These are phyloP conservation scores for Aspergillus phoenicis DNA, from an alignment of 2,329 filamentous ascomycete species.

Conservation along the genomic window DNA sequence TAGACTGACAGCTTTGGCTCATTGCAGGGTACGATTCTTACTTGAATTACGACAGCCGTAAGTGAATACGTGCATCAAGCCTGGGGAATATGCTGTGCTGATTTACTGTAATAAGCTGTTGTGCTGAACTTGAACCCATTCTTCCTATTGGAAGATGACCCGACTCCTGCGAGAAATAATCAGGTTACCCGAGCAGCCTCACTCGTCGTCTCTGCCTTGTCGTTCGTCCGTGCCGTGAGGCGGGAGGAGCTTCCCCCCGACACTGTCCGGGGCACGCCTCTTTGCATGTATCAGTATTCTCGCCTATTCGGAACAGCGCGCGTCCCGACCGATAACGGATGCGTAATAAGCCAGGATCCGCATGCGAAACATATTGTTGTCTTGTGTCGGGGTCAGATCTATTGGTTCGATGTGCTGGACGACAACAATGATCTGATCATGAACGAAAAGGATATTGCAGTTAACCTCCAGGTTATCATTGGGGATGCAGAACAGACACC, in stretches of 20 bases:
- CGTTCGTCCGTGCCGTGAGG: conserved; percentile 89
- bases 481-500: conserved; percentile 88
- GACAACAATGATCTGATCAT: conserved; percentile 95
- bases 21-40: conserved; percentile 93
- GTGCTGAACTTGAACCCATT: conserved; percentile 98
- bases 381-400: conserved; percentile 92
- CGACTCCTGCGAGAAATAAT: conserved; percentile 92
- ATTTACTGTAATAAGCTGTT: conserved; percentile 57
- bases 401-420: conserved; percentile 98
- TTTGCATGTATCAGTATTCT: conserved; percentile 99
- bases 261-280: conserved; percentile 75
- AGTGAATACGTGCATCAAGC: conserved; percentile 23
- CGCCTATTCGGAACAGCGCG: conserved; percentile 91
- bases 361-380: conserved; percentile 92
- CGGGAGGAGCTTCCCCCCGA: conserved; percentile 92
- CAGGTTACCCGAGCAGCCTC: conserved; percentile 95
- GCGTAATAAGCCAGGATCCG: conserved; percentile 92
- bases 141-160: conserved; percentile 95
- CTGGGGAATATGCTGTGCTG: conserved; percentile 11
- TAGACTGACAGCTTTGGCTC: conserved; percentile 12
- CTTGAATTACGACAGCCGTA: conserved; percentile 89
- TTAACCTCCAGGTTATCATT: conserved; percentile 89
- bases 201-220: conserved; percentile 82
- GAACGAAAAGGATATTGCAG: conserved; percentile 88
- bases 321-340: conserved; percentile 91